A percentile compares a stretch with the other conserved stretches of the same genome.
Evolutionary conservation across 345 rosid species (phyloP).

Genomic region (Salix dunnii): DNA sequence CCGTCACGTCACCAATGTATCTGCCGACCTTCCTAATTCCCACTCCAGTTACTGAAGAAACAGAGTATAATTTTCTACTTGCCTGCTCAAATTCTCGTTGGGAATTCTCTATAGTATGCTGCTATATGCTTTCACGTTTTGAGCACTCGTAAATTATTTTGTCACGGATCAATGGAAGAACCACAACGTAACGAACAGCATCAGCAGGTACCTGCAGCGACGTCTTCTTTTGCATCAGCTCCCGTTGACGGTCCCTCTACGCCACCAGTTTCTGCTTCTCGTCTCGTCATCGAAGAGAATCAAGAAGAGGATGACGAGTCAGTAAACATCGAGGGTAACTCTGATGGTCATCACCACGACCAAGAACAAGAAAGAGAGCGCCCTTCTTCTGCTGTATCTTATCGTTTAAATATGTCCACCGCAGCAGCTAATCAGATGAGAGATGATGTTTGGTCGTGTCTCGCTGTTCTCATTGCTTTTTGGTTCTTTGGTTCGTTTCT

Average conservation of each 20-base stretch:
- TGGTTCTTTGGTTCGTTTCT: conserved; percentile 51
- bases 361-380: conserved; percentile 1
- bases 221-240: conserved; percentile 15
- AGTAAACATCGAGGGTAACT: conserved; percentile 6
- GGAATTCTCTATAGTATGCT: not conserved
- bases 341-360: conserved; percentile 8
- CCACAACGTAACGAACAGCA: not conserved
- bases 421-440: conserved; percentile 6
- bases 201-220: not conserved
- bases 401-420: conserved; percentile 28
- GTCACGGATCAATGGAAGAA: conserved; percentile 27
- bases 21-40: not conserved
- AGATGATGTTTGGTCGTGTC: conserved; percentile 47
- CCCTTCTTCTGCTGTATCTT: conserved; percentile 16
- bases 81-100: not conserved
- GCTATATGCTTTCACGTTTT: not conserved
- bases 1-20: not conserved
- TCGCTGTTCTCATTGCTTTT: conserved; percentile 33
- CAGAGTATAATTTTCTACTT: not conserved
- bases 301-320: conserved; percentile 14
- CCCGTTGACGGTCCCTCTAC: conserved; percentile 10
- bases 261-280: conserved; percentile 23
- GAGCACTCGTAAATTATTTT: not conserved
- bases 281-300: conserved; percentile 16
- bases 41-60: not conserved